phyloP scores from a whole-genome alignment of 805 yeast species.

The Spathaspora sp. region DNA sequence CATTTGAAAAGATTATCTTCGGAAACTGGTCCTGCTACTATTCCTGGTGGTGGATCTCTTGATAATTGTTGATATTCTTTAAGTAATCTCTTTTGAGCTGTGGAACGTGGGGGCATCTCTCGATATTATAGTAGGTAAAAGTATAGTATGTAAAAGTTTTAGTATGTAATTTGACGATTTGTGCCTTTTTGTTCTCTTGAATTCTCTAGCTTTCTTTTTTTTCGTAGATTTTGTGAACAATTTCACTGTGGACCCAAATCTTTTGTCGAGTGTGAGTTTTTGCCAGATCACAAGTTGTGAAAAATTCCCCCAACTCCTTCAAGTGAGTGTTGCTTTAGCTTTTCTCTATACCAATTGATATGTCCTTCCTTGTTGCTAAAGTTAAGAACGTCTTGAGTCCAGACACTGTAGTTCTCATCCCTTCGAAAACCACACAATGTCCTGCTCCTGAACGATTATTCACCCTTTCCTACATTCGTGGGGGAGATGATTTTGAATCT shows the following conservation, averaged over 20 bases:
- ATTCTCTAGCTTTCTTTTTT: not conserved
- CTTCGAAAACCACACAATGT: constrained; percentile 40
- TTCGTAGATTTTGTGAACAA: not conserved
- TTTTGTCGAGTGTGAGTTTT: not conserved
- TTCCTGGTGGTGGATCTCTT: constrained; percentile 90
- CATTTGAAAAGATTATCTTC: constrained; percentile 73
- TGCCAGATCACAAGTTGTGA: not conserved
- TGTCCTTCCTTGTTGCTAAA: constrained; percentile 39
- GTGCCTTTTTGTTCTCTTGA: not conserved
- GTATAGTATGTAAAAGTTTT: not conserved
- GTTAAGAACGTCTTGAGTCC: constrained; percentile 71
- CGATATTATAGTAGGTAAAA: no score
- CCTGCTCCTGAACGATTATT: constrained; percentile 55
- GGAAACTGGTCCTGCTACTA: constrained; percentile 83
- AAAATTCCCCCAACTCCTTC: not conserved
- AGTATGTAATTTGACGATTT: not conserved
- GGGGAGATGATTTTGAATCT: constrained; percentile 53
- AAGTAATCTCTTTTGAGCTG: constrained; percentile 83
- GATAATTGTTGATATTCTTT: constrained; percentile 86
- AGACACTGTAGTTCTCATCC: constrained; percentile 62
- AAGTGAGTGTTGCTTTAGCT: not conserved
- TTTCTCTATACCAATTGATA: not conserved
- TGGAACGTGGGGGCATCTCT: constrained; percentile 32
- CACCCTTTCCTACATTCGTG: constrained; percentile 61
- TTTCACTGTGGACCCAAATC: not conserved